phyloP scores from a whole-genome alignment of 768 basidiomycete species.

The Boletus rubescentipes region DNA sequence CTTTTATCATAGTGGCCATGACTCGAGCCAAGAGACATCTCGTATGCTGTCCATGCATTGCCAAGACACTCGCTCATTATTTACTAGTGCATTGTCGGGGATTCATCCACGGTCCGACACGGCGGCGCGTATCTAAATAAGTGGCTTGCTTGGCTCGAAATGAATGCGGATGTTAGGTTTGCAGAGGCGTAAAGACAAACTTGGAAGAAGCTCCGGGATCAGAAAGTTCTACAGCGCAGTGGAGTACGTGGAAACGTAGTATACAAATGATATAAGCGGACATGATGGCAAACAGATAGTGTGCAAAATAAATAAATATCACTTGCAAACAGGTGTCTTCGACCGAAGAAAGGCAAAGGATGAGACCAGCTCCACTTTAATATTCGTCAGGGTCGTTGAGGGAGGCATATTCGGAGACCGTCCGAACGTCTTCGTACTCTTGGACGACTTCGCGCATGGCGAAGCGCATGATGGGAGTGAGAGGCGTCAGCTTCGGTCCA shows the following conservation, averaged over 20 bases:
- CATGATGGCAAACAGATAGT: neutral
- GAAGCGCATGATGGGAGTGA: conserved; percentile 77
- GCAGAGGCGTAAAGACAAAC: conserved; percentile 48
- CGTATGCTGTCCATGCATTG: conserved; percentile 44
- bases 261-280: conserved; percentile 5
- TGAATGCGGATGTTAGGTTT: conserved; percentile 86
- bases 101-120: conserved; percentile 86
- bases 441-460: conserved; percentile 83
- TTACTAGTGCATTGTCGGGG: conserved; percentile 83
- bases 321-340: neutral
- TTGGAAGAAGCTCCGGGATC: neutral
- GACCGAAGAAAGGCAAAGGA: neutral
- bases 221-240: conserved; percentile 2
- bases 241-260: conserved; percentile 1
- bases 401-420: conserved; percentile 77
- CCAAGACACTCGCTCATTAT: neutral
- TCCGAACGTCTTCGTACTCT: conserved; percentile 77
- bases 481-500: conserved; percentile 74
- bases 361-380: conserved; percentile 29
- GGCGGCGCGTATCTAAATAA: conserved; percentile 82
- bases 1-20: conserved; percentile 67
- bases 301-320: conserved; percentile 15
- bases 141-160: conserved; percentile 91
- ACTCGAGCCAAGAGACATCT: conserved; percentile 87
- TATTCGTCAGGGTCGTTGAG: conserved; percentile 71